Conservation (phyloP, 2,329 filamentous ascomycete species). For the Bipolaris zeicola region DNA sequence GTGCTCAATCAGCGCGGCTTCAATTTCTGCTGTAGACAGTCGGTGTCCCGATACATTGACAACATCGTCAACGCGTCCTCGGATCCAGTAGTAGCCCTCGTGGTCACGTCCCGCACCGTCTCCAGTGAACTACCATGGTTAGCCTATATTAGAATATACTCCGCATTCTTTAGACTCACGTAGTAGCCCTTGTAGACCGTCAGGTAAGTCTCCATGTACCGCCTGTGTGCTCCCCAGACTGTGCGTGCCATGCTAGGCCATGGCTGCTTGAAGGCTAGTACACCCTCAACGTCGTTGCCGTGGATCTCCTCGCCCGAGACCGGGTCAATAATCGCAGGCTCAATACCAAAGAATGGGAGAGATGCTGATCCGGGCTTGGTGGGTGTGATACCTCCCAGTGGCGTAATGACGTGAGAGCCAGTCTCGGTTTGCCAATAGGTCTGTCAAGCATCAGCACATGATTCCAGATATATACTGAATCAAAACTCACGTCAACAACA, state of each 20-base stretch:
- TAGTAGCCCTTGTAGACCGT: conserved; percentile 99
- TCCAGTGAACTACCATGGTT: conserved; percentile 71
- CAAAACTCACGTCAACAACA: conserved; percentile 80
- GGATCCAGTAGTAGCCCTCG: conserved; percentile 99
- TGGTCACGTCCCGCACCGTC: conserved; percentile 96
- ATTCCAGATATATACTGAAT: not conserved
- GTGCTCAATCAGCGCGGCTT: conserved; percentile 95
- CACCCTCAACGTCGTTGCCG: conserved; percentile 96
- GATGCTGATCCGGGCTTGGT: conserved; percentile 97
- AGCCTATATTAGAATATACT: conserved; percentile 16
- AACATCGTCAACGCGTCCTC: conserved; percentile 96
- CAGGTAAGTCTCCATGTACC: conserved; percentile 98
- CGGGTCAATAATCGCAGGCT: conserved; percentile 96
- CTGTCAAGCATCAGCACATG: conserved; percentile 55
- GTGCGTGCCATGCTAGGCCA: conserved; percentile 99
- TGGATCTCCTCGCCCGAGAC: conserved; percentile 91
- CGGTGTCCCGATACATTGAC: conserved; percentile 98
- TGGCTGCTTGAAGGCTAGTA: conserved; percentile 93
- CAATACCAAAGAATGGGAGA: conserved; percentile 96
- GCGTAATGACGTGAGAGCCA: conserved; percentile 93
- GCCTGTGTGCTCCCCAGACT: conserved; percentile 96
- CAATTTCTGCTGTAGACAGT: conserved; percentile 95
- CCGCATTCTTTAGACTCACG: conserved; percentile 61
- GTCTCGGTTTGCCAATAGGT: conserved; percentile 99
- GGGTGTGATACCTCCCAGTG: conserved; percentile 88